Base-by-base conservation (phyloP, 2,329 filamentous ascomycete species). In the Epichloe baconii region DNA sequence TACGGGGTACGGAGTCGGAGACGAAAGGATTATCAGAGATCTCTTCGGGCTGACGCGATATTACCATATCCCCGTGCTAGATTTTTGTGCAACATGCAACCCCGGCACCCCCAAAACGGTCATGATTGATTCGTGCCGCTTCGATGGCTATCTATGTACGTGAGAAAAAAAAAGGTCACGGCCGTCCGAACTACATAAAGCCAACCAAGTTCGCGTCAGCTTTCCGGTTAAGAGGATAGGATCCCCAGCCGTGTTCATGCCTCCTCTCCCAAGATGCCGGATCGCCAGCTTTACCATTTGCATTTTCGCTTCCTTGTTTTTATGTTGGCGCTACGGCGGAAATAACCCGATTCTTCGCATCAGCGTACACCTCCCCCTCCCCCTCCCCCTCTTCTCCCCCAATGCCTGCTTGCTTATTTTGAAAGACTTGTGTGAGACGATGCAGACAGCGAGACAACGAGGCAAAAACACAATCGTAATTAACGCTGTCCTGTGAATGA, bases 311-410 rank as follows among this genome's bases (percentile, higher is more conserved):
- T 38, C 43, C 43, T 14, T 31, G 15, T 46, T 31, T 37, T 37
- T 44, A 19, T 51, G 42, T 52, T 57, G 54, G 52, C 60, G 59
- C 61, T 61, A 61, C 58, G 49, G 61, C 60, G 60, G 61, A 65
- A 65, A 66, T 61, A 64, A 58, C 57, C 63, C 62, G 61, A 65
- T 60, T 63, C 54, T 54, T 56, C 55, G 55, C 55, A 21, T 58
- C 58, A 52, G 52, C 55, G 58, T 61, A 52, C 62, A 55, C 61
- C 5, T 4, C 23, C 59, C 61, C 4, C 21, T 4, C 59, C 53
- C 55, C 34, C n/a, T n/a, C 23, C 59, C 61, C 4, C 21, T 3
- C 59, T 53, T 54, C 26, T 40, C 47, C 10, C 3, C 19, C 12
- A 14, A 21, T 10, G 19, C 10, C 41, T 21, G 14, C 21, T 21